Base-by-base conservation (phyloP, 1,284 basidiomycete genomes). In the Salmacisia buchloeana region DNA sequence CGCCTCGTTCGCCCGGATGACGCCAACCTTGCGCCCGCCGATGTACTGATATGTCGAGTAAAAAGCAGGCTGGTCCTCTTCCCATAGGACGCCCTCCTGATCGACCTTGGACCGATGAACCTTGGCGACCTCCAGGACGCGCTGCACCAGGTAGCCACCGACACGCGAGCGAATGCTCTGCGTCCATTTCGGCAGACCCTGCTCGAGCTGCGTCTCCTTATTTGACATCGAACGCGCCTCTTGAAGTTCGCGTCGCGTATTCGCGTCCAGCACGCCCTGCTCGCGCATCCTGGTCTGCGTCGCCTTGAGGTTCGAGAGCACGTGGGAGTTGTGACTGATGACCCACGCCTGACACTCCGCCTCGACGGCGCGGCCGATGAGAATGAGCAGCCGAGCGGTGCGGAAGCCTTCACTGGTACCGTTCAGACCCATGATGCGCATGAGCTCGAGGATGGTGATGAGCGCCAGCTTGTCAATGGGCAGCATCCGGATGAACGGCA, bases 11-110 rank as follows among this genome's bases (percentile, higher is more conserved):
- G 96, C 82, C 77, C 87, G 88, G 78, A 97, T 89, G 39, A 97
- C 87, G 39, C 94, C 94, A 4, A 96, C 85, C 81, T 92, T 94
- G 72, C 88, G 88, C 0, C 94, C 94, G 21, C 91, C 86, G n/a
- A 89, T 80, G 77, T 96, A 97, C 81, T 97, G 94, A 78, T 97
- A 97, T 2, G 87, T 85, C 77, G 97, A 92, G 66, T 87, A 89
- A 81, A 98, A 94, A 0, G 94, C 94, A 0, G 91, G 90, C 73
- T 97, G 94, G 18, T 84, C 83, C 81, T 97, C 93, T 43, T 73
- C 70, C 77, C 78, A 75, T 39, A 74, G 43, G 23, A 70, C 56
- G 59, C 77, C 71, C 54, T 76, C 70, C 33, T 73, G 66, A 61
- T 79, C 78, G 25, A 59, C 66, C 29, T 72, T 76, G 39, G 65